Evolutionary conservation across 2,329 filamentous ascomycete species (phyloP), one percentile per base, ranked within the genome.

Genomic region (Neofusicoccum umdonicola): DNA sequence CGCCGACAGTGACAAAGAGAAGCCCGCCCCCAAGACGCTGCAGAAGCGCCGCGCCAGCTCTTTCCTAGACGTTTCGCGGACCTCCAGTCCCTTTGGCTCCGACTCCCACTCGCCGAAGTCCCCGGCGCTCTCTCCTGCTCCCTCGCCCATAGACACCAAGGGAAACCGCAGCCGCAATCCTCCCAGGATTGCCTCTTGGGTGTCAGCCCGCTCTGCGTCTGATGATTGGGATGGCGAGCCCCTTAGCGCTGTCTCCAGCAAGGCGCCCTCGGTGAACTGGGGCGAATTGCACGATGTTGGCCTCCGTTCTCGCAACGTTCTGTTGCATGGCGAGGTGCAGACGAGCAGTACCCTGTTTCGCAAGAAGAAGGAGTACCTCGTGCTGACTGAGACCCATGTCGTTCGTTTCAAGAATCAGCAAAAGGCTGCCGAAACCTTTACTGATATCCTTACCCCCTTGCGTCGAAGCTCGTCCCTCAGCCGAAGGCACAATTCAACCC

Each of bases 351-450:
- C 86, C 66, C 86, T 91, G 82, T 89, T 90, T 76, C 82, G 88
- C 73, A 90, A 90, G 78, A 90, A 88, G 78, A 88, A 84, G 75
- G 88, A 91, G 73, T 91, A 89, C 70, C 78, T 91, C 63, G 89
- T 91, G 13, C 79, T 91, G 68, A 91, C 88, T 6, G 88, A 90
- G 68, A 85, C 83, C 5, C 87, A 90, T 73, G 77, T 91, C 63
- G 77, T 90, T 63, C 83, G 88, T 12, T 90, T 89, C 79, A 90
- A 90, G 74, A 89, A 80, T 70, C 87, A 90, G 69, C 78, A 81
- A 50, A 88, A 88, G 73, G 89, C 89, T 12, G 81, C 83, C 34
- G 88, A 91, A 65, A 79, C 82, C 44, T 91, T 90, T 69, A 82
- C 84, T 22, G 37, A 65, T 50, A 63, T 45, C 69, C 68, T 67